Evolutionary conservation across 1,139 yeast genomes (phyloP).

Genomic region (Saccharomyces pastorianus): DNA sequence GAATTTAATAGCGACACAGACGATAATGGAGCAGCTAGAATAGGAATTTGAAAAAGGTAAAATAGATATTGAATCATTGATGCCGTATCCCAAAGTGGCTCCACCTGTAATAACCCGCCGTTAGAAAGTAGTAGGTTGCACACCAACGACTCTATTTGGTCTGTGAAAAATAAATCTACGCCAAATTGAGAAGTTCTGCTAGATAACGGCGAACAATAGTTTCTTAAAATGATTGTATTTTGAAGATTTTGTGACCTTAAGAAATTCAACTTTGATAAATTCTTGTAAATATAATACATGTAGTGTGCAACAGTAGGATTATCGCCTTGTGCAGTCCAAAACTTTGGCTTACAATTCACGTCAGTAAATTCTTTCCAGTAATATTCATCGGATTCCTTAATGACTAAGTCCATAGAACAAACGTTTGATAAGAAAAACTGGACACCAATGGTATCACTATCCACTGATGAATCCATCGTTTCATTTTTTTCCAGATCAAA

Average conservation of each 20-base stretch:
- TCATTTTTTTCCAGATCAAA: constrained; percentile 4
- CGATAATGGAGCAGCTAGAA: constrained; percentile 25
- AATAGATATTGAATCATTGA: constrained; percentile 22
- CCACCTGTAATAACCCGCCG: constrained; percentile 25
- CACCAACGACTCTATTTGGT: constrained; percentile 23
- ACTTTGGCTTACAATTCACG: constrained; percentile 13
- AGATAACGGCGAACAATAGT: constrained; percentile 17
- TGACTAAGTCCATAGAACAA: constrained; percentile 23
- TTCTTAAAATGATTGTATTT: constrained; percentile 21
- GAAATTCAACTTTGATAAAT: constrained; percentile 14
- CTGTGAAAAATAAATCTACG: constrained; percentile 15
- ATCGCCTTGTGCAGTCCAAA: constrained; percentile 26
- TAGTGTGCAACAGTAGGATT: constrained; percentile 29
- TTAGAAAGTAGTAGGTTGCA: constrained; percentile 24
- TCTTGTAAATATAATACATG: constrained; percentile 23
- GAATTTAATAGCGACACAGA: constrained; percentile 18
- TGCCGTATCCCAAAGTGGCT: constrained; percentile 24
- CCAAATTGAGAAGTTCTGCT: constrained; percentile 27
- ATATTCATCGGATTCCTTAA: constrained; percentile 22
- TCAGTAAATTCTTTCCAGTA: constrained; percentile 24
- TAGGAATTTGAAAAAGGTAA: constrained; percentile 26
- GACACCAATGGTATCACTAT: constrained; percentile 12
- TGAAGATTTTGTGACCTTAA: constrained; percentile 11
- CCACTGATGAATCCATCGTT: background rate
- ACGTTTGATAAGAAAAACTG: constrained; percentile 20